Evolutionary conservation across 1,284 basidiomycete genomes (phyloP).

Genomic region (Schizopora paradoxa): DNA sequence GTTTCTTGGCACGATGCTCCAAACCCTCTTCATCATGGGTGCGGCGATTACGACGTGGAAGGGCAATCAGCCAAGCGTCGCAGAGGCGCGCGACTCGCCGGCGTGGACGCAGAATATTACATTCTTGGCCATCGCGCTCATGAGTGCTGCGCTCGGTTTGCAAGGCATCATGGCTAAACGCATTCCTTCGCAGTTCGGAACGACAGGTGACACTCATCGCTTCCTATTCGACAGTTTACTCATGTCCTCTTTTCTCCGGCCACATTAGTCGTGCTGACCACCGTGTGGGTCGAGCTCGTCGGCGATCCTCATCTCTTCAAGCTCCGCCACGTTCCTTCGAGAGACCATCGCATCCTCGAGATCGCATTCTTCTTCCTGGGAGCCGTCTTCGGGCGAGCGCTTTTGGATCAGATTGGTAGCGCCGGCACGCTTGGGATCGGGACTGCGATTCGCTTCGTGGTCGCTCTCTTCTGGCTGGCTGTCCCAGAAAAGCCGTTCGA

Average conservation of each 20-base stretch:
- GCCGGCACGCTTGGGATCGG: conserved; percentile 65
- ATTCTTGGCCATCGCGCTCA: conserved; percentile 68
- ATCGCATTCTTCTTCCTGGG: conserved; percentile 70
- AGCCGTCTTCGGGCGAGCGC: conserved; percentile 65
- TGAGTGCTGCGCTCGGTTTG: conserved; percentile 72
- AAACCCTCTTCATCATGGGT: conserved; percentile 70
- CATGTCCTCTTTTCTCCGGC: conserved; percentile 2
- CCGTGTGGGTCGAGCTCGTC: conserved; percentile 83
- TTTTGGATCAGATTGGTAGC: conserved; percentile 57
- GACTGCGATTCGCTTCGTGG: conserved; percentile 58
- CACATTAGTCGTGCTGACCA: conserved; percentile 67
- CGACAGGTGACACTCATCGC: conserved; percentile 49
- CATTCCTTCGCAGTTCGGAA: conserved; percentile 73
- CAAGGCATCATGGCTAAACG: conserved; percentile 84
- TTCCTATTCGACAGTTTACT: conserved; percentile 5
- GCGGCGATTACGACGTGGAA: conserved; percentile 64
- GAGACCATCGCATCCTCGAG: conserved; percentile 72
- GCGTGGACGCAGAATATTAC: conserved; percentile 65
- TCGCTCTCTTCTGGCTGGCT: conserved; percentile 65
- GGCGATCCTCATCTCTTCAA: conserved; percentile 72
- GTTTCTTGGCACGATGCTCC: conserved; percentile 61
- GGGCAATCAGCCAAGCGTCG: conserved; percentile 51
- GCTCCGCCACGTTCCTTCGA: conserved; percentile 46
- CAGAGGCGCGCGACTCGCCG: conserved; percentile 49
- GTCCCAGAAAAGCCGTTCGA: conserved; percentile 52